Conservation (phyloP, 2,329 filamentous ascomycete species). For the Trichoderma oligosporum region DNA sequence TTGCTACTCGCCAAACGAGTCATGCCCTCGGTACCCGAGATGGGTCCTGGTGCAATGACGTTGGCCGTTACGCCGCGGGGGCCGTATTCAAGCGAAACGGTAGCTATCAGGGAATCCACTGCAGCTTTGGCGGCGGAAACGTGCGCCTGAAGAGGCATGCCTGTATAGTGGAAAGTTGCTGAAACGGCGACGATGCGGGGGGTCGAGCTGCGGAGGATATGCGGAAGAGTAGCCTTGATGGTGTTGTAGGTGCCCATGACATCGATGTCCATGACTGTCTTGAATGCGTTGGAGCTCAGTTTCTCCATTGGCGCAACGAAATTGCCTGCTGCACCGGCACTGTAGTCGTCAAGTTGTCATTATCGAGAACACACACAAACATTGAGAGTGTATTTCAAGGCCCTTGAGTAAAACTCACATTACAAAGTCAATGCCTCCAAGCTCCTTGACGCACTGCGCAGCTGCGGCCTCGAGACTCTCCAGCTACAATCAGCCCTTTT, state of each 20-base stretch:
- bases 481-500: conserved; percentile 22
- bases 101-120: conserved; percentile 78
- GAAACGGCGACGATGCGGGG: conserved; percentile 88
- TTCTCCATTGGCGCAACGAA: conserved; percentile 83
- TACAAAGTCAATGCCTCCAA: conserved; percentile 87
- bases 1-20: conserved; percentile 52
- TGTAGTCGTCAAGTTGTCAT: conserved; percentile 35
- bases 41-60: conserved; percentile 82
- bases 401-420: too few species aligned
- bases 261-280: conserved; percentile 93
- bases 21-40: conserved; percentile 79
- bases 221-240: conserved; percentile 82
- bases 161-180: conserved; percentile 87
- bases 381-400: too few species aligned
- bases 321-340: conserved; percentile 91
- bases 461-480: conserved; percentile 58
- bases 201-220: conserved; percentile 70
- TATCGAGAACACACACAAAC: not conserved
- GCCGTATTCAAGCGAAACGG: conserved; percentile 82
- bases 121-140: conserved; percentile 89
- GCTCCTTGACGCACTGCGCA: conserved; percentile 72
- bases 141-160: conserved; percentile 80
- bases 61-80: conserved; percentile 84
- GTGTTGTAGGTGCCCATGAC: conserved; percentile 92
- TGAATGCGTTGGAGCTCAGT: conserved; percentile 86